These are phyloP conservation scores for Malus hybrid DNA, from an alignment of 331 rosid genomes.

Conservation along the genomic window DNA sequence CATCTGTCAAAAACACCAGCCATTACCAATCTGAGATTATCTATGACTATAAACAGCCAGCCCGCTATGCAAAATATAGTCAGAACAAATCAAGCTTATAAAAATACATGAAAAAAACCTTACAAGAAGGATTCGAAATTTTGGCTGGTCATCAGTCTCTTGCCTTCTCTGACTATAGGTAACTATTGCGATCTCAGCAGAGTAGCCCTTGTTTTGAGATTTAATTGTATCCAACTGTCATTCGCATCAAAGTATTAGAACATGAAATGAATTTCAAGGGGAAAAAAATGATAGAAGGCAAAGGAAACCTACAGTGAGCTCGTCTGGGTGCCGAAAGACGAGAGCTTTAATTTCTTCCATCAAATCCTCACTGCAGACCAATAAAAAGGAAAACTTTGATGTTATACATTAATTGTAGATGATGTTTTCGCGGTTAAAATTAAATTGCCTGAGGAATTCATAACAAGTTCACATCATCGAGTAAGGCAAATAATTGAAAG, in stretches of 20 bases:
- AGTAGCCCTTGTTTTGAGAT: constrained; percentile 70
- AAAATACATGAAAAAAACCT: constrained; percentile 34
- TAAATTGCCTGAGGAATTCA: not conserved
- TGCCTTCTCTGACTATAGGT: constrained; percentile 57
- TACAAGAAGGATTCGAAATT: constrained; percentile 88
- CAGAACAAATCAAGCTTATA: not conserved
- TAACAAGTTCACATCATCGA: constrained; percentile 5
- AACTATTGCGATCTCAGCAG: constrained; percentile 62
- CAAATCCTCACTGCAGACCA: constrained; percentile 61
- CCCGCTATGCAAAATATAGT: not conserved
- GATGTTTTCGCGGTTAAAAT: not conserved
- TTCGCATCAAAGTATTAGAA: not conserved
- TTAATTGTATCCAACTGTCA: constrained; percentile 56
- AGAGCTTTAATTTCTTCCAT: constrained; percentile 64
- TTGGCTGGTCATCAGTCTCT: constrained; percentile 46
- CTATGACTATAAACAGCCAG: constrained; percentile 14
- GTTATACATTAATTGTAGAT: not conserved
- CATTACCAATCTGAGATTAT: constrained; percentile 78
- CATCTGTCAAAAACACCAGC: constrained; percentile 99
- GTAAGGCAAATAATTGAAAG: not conserved
- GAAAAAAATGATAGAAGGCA: not conserved
- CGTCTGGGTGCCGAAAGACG: constrained; percentile 82
- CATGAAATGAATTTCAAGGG: constrained; percentile 8
- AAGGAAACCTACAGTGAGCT: constrained; percentile 51
- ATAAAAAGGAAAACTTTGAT: not conserved